These are phyloP conservation scores for Coemansia sp. DNA, from an alignment of 192 early-diverging fungal species.

Conservation along the genomic window DNA sequence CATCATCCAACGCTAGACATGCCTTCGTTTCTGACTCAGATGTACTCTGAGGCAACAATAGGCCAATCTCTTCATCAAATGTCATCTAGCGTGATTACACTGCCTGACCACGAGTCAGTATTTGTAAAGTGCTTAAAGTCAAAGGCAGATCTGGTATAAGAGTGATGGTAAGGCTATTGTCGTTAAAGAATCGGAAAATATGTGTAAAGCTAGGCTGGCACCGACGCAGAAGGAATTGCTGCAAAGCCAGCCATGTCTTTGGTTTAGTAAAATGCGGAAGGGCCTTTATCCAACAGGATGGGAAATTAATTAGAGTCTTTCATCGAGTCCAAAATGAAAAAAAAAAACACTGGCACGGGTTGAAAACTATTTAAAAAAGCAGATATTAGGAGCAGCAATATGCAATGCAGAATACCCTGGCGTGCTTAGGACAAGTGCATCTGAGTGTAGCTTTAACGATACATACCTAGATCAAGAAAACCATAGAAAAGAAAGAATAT, in stretches of 20 bases:
- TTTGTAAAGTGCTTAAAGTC: neutral
- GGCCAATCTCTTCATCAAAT: slow-evolving; percentile 11
- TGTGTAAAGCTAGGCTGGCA: neutral
- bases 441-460: neutral
- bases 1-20: neutral
- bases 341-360: neutral
- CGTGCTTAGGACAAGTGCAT: neutral
- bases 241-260: neutral
- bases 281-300: neutral
- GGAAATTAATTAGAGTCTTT: neutral
- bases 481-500: neutral
- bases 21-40: neutral
- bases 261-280: neutral
- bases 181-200: neutral
- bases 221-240: neutral
- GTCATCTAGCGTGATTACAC: neutral
- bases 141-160: neutral
- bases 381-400: neutral
- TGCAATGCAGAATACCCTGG: neutral
- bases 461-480: neutral
- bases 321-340: neutral
- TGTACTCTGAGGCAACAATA: slow-evolving; percentile 2
- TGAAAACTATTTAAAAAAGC: neutral
- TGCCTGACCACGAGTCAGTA: neutral
- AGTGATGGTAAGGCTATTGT: neutral